Base-by-base conservation (phyloP, 1,284 basidiomycete species). In the Naganishia liquefaciens region DNA sequence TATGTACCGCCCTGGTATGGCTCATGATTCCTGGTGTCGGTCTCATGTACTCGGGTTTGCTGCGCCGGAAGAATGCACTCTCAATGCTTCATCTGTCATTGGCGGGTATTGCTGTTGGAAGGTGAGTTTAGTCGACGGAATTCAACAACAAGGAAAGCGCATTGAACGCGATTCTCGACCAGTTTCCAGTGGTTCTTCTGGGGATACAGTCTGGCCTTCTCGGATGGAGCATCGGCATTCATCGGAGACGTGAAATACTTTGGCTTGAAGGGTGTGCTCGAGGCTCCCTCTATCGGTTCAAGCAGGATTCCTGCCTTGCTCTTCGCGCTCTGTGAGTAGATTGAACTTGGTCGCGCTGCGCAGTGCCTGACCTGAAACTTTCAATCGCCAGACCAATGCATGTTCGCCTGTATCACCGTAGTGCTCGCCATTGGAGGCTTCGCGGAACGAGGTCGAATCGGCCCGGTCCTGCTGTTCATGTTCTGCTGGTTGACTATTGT, bases 401-500 rank as follows among this genome's bases (percentile, higher is more conserved):
- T 77, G 75, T 81, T 80, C 70, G 75, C 75, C 46, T 72, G 79
- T 63, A 82, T 84, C 74, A 91, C 84, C 37, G 76, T 77, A 30
- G 80, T 81, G 54, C 85, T 97, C 70, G 91, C 91, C 19, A 83
- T 92, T 57, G 93, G 94, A 72, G 95, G 92, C 27, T 87, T 95
- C 68, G 92, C 94, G 25, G 95, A 98, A 77, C 91, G 93, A 62
- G 87, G 87, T 19, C 87, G 88, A 19, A 84, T 98, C 10, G 92
- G 91, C 0, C 95, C 94, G 1, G 80, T 92, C 66, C 82, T 95
- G 55, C 84, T 94, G 67, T 97, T 96, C 79, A 84, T 90, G 70
- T 97, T 98, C 78, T 75, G 87, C 66, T 99, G 95, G 93, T 82
- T 88, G 13, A 97, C 94, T 3, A 79, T 97, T 68, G 93, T 96